Evolutionary conservation across 805 yeast genomes (phyloP).

Genomic region (Maudiozyma pseudohumilis): DNA sequence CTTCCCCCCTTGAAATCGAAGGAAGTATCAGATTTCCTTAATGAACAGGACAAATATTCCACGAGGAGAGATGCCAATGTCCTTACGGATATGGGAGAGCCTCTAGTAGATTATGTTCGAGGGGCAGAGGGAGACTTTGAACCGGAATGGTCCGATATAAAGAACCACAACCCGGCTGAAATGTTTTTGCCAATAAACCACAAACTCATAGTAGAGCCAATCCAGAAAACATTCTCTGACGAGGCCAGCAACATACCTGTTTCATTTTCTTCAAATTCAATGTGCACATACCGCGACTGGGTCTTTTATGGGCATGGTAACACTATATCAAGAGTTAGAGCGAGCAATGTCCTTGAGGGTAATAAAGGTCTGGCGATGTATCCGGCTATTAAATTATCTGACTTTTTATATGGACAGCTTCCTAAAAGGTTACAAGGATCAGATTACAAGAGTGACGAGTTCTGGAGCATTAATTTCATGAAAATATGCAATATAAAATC

Average conservation of each 20-base stretch:
- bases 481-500: constrained; percentile 31
- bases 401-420: background rate
- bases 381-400: background rate
- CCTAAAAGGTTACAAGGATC: background rate
- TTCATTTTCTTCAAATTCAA: constrained; percentile 10
- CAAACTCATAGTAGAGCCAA: constrained; percentile 11
- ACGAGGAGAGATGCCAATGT: background rate
- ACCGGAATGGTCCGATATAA: constrained; percentile 17
- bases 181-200: constrained; percentile 15
- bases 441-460: background rate
- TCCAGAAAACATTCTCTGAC: too few species aligned
- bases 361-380: background rate
- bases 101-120: constrained; percentile 4
- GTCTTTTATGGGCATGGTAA: constrained; percentile 7
- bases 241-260: background rate
- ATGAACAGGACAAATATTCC: constrained; percentile 5
- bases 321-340: constrained; percentile 7
- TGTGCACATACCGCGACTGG: constrained; percentile 8
- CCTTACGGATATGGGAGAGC: constrained; percentile 6
- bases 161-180: constrained; percentile 15
- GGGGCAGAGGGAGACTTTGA: constrained; percentile 11
- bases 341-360: constrained; percentile 2
- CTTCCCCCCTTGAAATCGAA: too few species aligned
- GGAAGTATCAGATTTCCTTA: constrained; percentile 4
- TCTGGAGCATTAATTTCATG: constrained; percentile 32